Evolutionary conservation across 2,329 filamentous ascomycete species (phyloP).

Genomic region (Basipetospora chlamydospora): DNA sequence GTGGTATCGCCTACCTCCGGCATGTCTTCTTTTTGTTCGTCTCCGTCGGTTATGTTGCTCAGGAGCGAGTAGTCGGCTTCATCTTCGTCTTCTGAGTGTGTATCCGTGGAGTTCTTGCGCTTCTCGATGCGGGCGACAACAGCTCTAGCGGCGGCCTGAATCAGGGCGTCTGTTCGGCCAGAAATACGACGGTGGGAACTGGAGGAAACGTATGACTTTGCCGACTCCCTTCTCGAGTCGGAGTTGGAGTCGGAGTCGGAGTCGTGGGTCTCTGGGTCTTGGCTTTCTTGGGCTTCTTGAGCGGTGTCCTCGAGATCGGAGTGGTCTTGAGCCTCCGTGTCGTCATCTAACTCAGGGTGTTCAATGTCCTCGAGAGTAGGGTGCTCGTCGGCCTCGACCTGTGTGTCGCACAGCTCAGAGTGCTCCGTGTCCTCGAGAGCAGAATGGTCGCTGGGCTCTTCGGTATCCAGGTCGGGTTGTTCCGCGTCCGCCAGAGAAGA

Average conservation of each 20-base stretch:
- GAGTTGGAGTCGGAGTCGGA: neutral
- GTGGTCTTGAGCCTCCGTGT: neutral
- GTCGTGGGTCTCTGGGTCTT: neutral
- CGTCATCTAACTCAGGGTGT: neutral
- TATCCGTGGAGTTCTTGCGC: constrained; percentile 5
- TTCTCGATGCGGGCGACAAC: constrained; percentile 33
- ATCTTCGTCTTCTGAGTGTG: constrained; percentile 16
- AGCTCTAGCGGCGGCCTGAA: constrained; percentile 36
- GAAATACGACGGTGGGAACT: constrained; percentile 21
- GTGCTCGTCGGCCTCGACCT: no score
- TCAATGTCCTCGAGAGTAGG: neutral
- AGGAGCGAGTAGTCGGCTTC: constrained; percentile 2
- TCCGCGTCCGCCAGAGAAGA: no score
- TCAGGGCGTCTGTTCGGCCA: constrained; percentile 33
- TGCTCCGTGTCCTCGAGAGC: neutral
- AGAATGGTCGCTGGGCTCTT: neutral
- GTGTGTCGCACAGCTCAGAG: no score
- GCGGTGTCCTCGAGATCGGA: neutral
- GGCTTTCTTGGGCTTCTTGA: neutral
- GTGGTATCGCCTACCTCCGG: no score
- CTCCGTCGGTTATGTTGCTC: neutral
- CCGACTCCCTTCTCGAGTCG: neutral
- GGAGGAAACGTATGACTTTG: neutral
- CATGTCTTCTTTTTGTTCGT: no score
- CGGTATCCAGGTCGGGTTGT: no score